Evolutionary conservation across 2,329 filamentous ascomycete genomes (phyloP).

Genomic region (Nannizzia gypsea): DNA sequence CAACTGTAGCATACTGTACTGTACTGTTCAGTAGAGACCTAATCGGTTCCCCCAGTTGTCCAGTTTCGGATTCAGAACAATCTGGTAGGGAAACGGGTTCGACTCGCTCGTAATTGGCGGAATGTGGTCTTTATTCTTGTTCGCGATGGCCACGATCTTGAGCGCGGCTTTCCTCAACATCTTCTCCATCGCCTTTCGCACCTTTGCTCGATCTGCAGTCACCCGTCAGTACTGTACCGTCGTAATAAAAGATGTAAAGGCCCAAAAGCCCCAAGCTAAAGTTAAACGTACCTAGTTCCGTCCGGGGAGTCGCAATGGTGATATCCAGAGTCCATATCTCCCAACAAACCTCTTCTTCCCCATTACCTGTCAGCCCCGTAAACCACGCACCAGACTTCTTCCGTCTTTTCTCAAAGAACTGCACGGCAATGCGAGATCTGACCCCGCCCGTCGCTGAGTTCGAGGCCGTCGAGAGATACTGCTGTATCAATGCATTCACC

Average conservation of each 20-base stretch:
- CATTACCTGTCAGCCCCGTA: constrained; percentile 37
- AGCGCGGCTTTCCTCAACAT: constrained; percentile 76
- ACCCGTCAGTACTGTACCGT: not conserved
- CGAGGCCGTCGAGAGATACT: constrained; percentile 53
- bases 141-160: constrained; percentile 80
- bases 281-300: constrained; percentile 62
- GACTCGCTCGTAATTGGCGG: constrained; percentile 84
- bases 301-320: constrained; percentile 79
- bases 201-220: constrained; percentile 64
- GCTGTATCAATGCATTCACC: constrained; percentile 64
- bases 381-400: constrained; percentile 67
- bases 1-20: too few species aligned
- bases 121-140: constrained; percentile 87
- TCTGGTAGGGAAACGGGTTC: constrained; percentile 92
- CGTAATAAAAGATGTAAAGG: not conserved
- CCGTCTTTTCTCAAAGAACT: constrained; percentile 89
- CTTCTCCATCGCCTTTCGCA: constrained; percentile 80
- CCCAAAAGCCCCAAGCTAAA: not conserved
- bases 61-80: constrained; percentile 72
- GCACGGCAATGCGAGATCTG: constrained; percentile 67
- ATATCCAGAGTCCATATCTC: constrained; percentile 91
- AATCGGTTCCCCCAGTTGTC: constrained; percentile 70
- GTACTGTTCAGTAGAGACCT: constrained; percentile 52
- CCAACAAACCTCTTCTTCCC: constrained; percentile 92
- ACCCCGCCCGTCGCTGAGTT: constrained; percentile 46